phyloP scores from a whole-genome alignment of 1,284 basidiomycete species.

The Ceratobasidium papillatum region DNA sequence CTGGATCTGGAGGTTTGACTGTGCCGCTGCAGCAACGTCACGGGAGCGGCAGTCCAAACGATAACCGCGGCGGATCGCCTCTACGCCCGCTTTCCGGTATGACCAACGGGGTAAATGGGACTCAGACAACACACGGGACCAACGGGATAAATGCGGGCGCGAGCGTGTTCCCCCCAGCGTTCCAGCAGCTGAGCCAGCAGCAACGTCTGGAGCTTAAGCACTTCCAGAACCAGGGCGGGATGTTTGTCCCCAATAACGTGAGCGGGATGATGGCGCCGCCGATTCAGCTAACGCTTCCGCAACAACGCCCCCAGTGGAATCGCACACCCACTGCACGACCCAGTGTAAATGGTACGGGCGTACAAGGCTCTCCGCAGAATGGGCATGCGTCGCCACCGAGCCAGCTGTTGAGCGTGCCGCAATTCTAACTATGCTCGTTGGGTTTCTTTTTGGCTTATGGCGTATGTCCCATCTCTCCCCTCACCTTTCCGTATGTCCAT shows the following conservation, averaged over 20 bases:
- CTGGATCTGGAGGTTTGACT: slow-evolving; percentile 12
- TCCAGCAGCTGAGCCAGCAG: slow-evolving; percentile 25
- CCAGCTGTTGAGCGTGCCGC: slow-evolving; percentile 33
- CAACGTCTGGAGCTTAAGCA: slow-evolving; percentile 33
- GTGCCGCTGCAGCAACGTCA: slow-evolving; percentile 24
- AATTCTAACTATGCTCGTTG: slow-evolving; percentile 19
- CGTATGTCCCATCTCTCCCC: background rate
- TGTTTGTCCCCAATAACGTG: slow-evolving; percentile 17
- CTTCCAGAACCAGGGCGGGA: slow-evolving; percentile 25
- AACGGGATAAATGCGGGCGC: slow-evolving; percentile 1
- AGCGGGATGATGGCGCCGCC: slow-evolving; percentile 26
- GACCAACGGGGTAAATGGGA: slow-evolving; percentile 24
- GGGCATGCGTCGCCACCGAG: slow-evolving; percentile 28
- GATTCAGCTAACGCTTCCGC: slow-evolving; percentile 31
- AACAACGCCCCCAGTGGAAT: slow-evolving; percentile 33
- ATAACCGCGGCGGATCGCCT: slow-evolving; percentile 38
- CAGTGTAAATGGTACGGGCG: slow-evolving; percentile 7
- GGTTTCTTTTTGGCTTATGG: background rate
- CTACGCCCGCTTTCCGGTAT: slow-evolving; percentile 25
- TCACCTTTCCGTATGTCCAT: background rate
- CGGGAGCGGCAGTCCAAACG: slow-evolving; percentile 23
- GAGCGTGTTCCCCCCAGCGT: slow-evolving; percentile 2
- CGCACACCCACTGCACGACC: background rate
- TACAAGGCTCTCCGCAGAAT: slow-evolving; percentile 9
- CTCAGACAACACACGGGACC: background rate